Percentiles rank a stretch among this genome's conserved stretches.
Conservation (phyloP, 169 alveolate species). For the Eimeria falciformis region DNA sequence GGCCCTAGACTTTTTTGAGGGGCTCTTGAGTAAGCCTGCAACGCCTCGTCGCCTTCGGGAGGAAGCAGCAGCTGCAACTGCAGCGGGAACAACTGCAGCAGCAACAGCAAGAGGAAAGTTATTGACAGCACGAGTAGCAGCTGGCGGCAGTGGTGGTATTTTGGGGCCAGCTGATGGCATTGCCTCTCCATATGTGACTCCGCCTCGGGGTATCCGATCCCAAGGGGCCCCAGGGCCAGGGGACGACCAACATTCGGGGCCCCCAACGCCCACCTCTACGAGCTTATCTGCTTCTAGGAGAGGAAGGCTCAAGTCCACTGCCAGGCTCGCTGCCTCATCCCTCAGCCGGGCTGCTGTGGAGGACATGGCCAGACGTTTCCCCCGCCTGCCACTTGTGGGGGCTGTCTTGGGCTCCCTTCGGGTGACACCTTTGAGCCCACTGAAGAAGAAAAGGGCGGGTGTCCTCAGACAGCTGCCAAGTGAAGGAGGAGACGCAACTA, state of each 20-base stretch:
- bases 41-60: not conserved
- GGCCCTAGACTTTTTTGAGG: not conserved
- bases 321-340: slow-evolving; percentile 4
- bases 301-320: slow-evolving; percentile 2
- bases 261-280: not conserved
- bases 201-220: not conserved
- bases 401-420: not conserved
- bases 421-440: not conserved
- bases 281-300: not conserved
- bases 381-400: not conserved
- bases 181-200: slow-evolving; percentile 23
- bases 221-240: not conserved
- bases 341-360: not conserved
- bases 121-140: not conserved
- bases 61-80: not conserved
- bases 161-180: not conserved
- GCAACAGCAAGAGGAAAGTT: not conserved
- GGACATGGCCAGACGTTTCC: not conserved
- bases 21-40: not conserved
- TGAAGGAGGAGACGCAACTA: not conserved
- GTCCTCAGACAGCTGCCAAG: not conserved
- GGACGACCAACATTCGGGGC: not conserved
- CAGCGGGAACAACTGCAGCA: not conserved
- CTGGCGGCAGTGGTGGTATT: not conserved
- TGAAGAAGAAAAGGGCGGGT: not conserved